A percentile compares a stretch with the other conserved stretches of the same genome.
Conservation (phyloP, 2,329 filamentous ascomycete genomes). For the Nemania bipapillata region DNA sequence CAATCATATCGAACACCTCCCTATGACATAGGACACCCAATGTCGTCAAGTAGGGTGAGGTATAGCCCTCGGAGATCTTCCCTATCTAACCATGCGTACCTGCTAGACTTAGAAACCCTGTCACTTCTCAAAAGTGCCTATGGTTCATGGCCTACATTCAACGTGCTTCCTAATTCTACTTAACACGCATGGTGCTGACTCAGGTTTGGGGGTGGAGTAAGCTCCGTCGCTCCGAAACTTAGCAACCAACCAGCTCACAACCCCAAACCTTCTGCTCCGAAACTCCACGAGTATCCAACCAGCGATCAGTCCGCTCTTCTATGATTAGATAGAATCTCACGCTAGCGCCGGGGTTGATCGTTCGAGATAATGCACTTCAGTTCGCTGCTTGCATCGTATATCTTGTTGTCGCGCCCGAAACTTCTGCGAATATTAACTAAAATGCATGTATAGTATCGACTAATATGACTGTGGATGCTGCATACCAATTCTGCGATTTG, state of each 20-base stretch:
- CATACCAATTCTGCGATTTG: neutral
- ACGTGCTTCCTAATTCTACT: neutral
- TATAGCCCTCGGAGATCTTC: neutral
- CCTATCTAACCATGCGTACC: neutral
- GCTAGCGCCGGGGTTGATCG: neutral
- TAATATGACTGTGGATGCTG: neutral
- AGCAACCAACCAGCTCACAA: neutral
- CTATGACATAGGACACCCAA: neutral
- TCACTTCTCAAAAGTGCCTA: neutral
- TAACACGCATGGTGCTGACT: conserved; percentile 9
- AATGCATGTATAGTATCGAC: neutral
- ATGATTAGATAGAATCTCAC: neutral
- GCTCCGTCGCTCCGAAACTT: conserved; percentile 19
- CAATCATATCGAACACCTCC: neutral
- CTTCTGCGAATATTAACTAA: neutral
- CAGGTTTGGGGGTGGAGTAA: neutral
- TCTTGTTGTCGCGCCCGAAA: neutral
- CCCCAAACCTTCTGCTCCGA: neutral
- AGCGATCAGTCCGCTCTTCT: neutral
- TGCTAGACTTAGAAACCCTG: neutral
- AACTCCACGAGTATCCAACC: neutral
- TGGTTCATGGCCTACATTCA: neutral
- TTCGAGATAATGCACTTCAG: neutral
- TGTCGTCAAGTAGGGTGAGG: neutral
- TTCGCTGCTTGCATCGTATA: neutral